Base-by-base conservation (phyloP, 345 rosid genomes). In the Aquilaria sinensis region DNA sequence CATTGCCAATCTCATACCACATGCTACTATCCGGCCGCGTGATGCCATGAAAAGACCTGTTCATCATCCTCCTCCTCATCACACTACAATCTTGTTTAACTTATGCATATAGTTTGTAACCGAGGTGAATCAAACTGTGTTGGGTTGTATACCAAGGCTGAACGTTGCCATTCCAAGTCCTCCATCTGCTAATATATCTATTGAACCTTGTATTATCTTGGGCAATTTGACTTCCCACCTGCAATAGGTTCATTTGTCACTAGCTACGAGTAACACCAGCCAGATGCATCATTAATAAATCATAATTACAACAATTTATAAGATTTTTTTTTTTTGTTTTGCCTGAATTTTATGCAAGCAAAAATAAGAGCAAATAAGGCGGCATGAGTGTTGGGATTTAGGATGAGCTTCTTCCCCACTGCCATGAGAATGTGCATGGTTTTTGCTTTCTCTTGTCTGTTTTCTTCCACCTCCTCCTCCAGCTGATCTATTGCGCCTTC, bases 141-240 rank as follows among this genome's bases (percentile, higher is more conserved):
- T 23, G 23, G 23, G 52, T 2, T 49, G 8, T 47, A 33, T 81
- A 87, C 96, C 92, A 75, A 90, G 69, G 82, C 97, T 90, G 82
- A 83, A 85, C 97, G 83, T 90, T 58, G 97, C 89, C 96, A 90
- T 90, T 31, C 96, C 97, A 61, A 87, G 87, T 58, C 97, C 97
- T 69, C 96, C 92, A 57, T 63, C 75, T 34, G 97, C 79, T 54
- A 87, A 31, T 72, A 87, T 74, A 34, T 15, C 43, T 69, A 90
- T 83, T 3, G 92, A 90, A 70, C 82, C 75, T 34, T 77, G 75
- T 6, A 87, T 61, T 66, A 90, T 75, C 50, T 50, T 78, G 15
- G 96, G 97, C 75, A 90, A 10, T 52, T 84, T 71, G 51, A 85
- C 68, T 34, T 74, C 79, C 85, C 86, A 84, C 70, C 97, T 87